Conservation (phyloP, 495 filamentous ascomycete species). For the Geopyxis carbonaria region DNA sequence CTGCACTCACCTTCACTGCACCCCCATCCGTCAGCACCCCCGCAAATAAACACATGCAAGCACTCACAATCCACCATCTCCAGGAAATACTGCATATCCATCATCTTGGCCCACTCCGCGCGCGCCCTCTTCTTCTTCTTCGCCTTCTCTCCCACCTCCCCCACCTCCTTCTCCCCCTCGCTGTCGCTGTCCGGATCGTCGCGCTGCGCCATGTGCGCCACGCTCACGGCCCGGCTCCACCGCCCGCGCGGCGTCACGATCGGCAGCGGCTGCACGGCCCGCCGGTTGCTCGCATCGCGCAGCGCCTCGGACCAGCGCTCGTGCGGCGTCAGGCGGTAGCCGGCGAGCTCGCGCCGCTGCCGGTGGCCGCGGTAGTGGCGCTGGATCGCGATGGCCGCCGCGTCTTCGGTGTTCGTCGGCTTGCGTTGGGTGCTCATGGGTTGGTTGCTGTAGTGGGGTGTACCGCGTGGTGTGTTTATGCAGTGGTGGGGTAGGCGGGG, state of each 20-base stretch:
- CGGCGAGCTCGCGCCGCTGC: conserved; percentile 17
- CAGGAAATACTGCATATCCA: conserved; percentile 67
- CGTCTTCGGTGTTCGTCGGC: too few relatives aligned
- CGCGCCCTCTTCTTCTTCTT: conserved; percentile 26
- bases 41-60: too few relatives aligned
- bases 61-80: conserved; percentile 68
- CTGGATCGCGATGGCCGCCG: conserved; percentile 8
- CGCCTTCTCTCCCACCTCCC: conserved; percentile 19
- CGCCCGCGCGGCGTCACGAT: conserved; percentile 1
- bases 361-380: conserved; percentile 23
- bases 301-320: conserved; percentile 20
- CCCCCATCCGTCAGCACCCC: too few relatives aligned
- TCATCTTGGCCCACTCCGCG: conserved; percentile 47
- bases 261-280: not conserved
- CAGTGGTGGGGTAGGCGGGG: too few relatives aligned
- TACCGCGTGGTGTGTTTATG: too few relatives aligned
- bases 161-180: conserved; percentile 24
- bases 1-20: too few relatives aligned
- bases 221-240: conserved; percentile 2
- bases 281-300: not conserved
- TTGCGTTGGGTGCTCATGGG: too few relatives aligned
- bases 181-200: conserved; percentile 16
- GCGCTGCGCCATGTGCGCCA: conserved; percentile 24
- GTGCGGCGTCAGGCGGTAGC: conserved; percentile 14
- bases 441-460: too few relatives aligned